Percentiles rank a stretch among this genome's conserved stretches.
phyloP scores from a whole-genome alignment of 1,284 basidiomycete species.

The Cryptococcus maquisensis region DNA sequence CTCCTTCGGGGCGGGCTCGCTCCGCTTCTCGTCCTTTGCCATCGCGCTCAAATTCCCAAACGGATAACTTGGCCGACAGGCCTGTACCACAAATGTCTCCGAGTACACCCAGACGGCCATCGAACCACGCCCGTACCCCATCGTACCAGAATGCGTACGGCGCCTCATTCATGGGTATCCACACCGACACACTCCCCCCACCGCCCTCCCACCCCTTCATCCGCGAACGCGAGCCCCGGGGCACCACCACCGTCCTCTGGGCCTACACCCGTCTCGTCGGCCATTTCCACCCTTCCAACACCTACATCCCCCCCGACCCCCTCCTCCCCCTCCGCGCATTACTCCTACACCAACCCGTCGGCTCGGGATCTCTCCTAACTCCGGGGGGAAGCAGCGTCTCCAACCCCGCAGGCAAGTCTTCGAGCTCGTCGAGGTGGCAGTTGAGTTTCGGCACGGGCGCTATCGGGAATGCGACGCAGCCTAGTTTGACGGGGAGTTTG shows the following conservation, averaged over 20 bases:
- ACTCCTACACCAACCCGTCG: constrained; percentile 47
- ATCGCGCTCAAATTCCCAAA: neutral
- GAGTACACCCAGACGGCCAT: constrained; percentile 4
- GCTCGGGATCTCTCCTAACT: constrained; percentile 36
- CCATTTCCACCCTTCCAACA: constrained; percentile 44
- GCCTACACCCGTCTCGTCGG: constrained; percentile 45
- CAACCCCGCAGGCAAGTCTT: neutral
- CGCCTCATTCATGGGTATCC: constrained; percentile 13
- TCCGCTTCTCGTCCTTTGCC: neutral
- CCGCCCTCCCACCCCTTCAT: constrained; percentile 32
- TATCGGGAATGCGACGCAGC: constrained; percentile 39
- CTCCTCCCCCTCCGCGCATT: constrained; percentile 45
- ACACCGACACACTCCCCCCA: constrained; percentile 6
- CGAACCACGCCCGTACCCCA: constrained; percentile 21
- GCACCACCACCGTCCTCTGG: constrained; percentile 44
- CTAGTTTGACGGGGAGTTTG: constrained; percentile 46
- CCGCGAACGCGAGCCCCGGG: constrained; percentile 22
- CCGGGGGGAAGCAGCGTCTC: neutral
- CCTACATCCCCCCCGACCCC: constrained; percentile 49
- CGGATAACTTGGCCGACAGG: neutral
- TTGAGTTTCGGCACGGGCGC: constrained; percentile 45
- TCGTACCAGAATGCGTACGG: constrained; percentile 40
- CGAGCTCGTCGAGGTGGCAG: constrained; percentile 31
- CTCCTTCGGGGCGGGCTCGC: neutral
- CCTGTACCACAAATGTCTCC: constrained; percentile 1